Evolutionary conservation across 352 stramenopile species (phyloP), one percentile per base, ranked within the genome.

Genomic region (Phytophthora megakarya): DNA sequence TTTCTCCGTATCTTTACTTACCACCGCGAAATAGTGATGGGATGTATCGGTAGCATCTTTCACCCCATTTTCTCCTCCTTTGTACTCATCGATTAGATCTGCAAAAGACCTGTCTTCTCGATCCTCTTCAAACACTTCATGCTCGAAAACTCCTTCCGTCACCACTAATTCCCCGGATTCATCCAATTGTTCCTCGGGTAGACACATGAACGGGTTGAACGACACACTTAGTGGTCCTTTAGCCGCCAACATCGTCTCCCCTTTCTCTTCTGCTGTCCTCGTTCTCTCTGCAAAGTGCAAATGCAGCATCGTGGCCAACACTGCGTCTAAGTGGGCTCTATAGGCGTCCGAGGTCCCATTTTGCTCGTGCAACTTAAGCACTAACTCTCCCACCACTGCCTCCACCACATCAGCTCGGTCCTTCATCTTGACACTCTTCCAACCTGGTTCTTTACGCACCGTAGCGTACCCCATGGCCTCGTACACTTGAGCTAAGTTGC

Each of bases 321-420:
- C 25, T 0, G 57, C 55, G 32, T 92, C 82, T 55, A 93, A 64
- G 50, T 90, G 81, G 2, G 44, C 40, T 47, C 65, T 55, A 39
- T 81, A 81, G 11, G 18, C 42, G 13, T 70, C 40, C 5, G 10
- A 3, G 3, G 52, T 16, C 12, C 13, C 23, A 19, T 60, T 49
- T 3, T 50, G 38, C 21, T 65, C 22, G 35, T 83, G 67, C 42
- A 88, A 57, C 11, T 78, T 76, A 25, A 90, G 66, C n/a, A 85
- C 67, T 25, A 90, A 46, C 35, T 92, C 84, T 0, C 85, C 85
- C 5, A 83, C 79, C 1, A 92, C 51, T 0, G 82, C 78, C 55
- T 93, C 83, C 16, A 92, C 81, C 5, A 90, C 61, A 35, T 93
- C 85, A 0, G 85, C 85, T 18, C 81, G 75, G 26, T 86, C 66